Evolutionary conservation across 139 green algal genomes (phyloP).

Genomic region (Micractinium conductrix): DNA sequence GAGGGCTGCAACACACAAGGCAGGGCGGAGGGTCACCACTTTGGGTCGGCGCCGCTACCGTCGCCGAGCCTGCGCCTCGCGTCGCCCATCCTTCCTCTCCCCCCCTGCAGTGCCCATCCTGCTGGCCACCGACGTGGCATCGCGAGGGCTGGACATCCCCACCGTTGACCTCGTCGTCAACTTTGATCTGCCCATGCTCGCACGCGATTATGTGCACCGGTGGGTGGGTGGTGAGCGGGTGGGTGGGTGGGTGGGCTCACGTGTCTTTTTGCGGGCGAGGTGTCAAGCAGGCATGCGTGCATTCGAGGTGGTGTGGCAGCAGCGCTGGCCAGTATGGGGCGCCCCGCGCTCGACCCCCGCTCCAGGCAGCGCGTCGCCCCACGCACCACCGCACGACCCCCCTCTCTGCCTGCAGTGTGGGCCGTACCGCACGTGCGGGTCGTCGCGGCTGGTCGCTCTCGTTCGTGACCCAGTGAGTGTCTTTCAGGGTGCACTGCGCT

Average conservation of each 20-base stretch:
- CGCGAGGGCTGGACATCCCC: slow-evolving; percentile 95
- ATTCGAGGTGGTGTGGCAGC: no score
- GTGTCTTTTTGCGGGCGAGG: no score
- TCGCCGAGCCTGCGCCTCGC: no score
- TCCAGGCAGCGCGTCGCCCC: no score
- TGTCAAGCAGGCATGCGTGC: no score
- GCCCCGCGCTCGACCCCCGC: not conserved
- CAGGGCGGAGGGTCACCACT: no score
- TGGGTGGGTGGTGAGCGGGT: not conserved
- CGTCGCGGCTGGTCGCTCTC: slow-evolving; percentile 84
- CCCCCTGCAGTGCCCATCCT: slow-evolving; percentile 61
- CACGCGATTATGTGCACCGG: slow-evolving; percentile 90
- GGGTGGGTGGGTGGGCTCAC: not conserved
- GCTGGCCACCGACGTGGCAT: slow-evolving; percentile 93
- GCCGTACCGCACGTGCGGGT: slow-evolving; percentile 87
- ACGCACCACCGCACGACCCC: no score
- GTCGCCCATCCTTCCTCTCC: not conserved
- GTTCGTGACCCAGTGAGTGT: slow-evolving; percentile 75
- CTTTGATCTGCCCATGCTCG: slow-evolving; percentile 85
- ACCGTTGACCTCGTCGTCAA: slow-evolving; percentile 96
- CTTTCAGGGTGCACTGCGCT: no score
- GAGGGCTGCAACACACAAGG: no score
- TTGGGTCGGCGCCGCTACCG: no score
- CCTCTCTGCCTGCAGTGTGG: slow-evolving; percentile 85
- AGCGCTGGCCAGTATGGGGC: no score